These are phyloP conservation scores for Thelephora aurantiotincta DNA, from an alignment of 768 basidiomycete species.

Conservation along the genomic window DNA sequence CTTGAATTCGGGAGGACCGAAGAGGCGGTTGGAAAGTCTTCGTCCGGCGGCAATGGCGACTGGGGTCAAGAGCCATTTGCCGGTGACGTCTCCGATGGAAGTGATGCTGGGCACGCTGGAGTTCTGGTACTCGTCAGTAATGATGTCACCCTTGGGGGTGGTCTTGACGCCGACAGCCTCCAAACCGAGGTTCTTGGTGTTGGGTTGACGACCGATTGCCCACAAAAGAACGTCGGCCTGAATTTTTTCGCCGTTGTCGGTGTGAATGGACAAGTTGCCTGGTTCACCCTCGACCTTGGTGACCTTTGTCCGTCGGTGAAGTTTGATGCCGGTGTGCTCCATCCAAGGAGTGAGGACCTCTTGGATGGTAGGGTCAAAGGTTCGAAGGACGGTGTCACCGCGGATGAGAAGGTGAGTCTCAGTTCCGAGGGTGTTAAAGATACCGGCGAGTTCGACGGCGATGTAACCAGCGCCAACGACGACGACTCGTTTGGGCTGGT, in stretches of 20 bases:
- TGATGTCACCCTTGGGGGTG: constrained; percentile 67
- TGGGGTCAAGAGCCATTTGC: constrained; percentile 87
- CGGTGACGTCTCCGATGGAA: constrained; percentile 86
- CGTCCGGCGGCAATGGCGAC: constrained; percentile 96
- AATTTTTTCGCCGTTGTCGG: constrained; percentile 59
- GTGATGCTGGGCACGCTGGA: constrained; percentile 55
- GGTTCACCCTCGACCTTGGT: constrained; percentile 61
- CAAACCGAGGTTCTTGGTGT: constrained; percentile 67
- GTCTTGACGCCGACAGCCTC: constrained; percentile 65
- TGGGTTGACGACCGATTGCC: constrained; percentile 85
- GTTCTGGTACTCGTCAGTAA: constrained; percentile 88
- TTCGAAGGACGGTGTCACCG: constrained; percentile 77
- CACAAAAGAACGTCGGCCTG: constrained; percentile 84
- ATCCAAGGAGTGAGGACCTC: constrained; percentile 83
- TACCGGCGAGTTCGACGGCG: constrained; percentile 91
- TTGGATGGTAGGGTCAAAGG: constrained; percentile 82
- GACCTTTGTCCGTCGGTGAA: constrained; percentile 72
- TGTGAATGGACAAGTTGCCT: constrained; percentile 62
- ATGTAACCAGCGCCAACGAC: constrained; percentile 98
- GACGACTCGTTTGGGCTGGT: constrained; percentile 86
- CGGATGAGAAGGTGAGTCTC: constrained; percentile 92
- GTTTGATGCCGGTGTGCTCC: constrained; percentile 82
- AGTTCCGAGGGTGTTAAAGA: constrained; percentile 80
- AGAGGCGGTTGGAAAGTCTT: constrained; percentile 77
- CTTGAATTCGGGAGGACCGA: constrained; percentile 77